phyloP scores from a whole-genome alignment of 192 early-diverging fungal species.

The Linnemannia elongata region DNA sequence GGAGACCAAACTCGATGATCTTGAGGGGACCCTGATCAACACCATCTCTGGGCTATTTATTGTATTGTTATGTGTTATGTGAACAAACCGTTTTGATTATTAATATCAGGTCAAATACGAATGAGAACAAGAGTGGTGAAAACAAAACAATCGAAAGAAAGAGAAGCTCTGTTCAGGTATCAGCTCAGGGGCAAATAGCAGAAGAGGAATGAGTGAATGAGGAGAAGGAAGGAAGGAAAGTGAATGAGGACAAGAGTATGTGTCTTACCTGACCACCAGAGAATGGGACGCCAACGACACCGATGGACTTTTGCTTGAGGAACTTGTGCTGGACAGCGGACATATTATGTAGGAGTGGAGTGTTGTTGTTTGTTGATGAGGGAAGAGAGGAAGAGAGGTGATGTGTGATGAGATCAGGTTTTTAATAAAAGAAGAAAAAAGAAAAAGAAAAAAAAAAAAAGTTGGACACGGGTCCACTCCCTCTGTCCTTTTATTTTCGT shows the following conservation, averaged over 20 bases:
- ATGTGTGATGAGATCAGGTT: neutral
- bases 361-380: neutral
- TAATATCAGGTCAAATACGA: neutral
- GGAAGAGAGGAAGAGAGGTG: neutral
- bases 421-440: neutral
- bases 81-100: neutral
- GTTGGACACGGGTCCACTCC: slow-evolving; percentile 13
- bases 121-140: neutral
- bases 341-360: slow-evolving; percentile 20
- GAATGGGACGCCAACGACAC: slow-evolving; percentile 81
- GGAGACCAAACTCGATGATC: slow-evolving; percentile 86
- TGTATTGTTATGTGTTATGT: no score
- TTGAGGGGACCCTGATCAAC: slow-evolving; percentile 90
- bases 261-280: slow-evolving; percentile 70
- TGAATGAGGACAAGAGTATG: neutral
- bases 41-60: slow-evolving; percentile 80
- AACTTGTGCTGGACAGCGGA: slow-evolving; percentile 64
- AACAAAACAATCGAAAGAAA: neutral
- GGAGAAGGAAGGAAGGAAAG: neutral
- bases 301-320: slow-evolving; percentile 74
- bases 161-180: neutral
- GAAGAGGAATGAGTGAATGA: neutral
- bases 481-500: neutral
- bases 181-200: neutral
- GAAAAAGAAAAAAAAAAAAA: slow-evolving; percentile 23